Evolutionary conservation across 805 yeast species (phyloP).

Genomic region (Starmerella ratchasimensis): DNA sequence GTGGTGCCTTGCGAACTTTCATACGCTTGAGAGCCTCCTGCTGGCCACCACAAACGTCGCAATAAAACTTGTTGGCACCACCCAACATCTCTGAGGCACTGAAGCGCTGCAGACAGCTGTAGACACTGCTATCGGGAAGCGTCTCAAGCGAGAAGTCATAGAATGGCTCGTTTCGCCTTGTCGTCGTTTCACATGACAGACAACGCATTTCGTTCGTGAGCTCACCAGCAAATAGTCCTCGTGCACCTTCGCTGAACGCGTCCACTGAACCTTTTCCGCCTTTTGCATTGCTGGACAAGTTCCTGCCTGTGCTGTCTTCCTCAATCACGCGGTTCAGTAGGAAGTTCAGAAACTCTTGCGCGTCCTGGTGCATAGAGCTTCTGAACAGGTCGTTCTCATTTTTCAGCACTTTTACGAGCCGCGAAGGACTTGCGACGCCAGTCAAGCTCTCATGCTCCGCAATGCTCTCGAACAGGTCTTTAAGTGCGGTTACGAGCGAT

Average conservation of each 20-base stretch:
- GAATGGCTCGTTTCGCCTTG: constrained; percentile 73
- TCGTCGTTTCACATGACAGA: constrained; percentile 69
- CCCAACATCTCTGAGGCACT: constrained; percentile 74
- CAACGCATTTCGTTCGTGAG: constrained; percentile 82
- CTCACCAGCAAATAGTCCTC: constrained; percentile 67
- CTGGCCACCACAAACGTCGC: constrained; percentile 76
- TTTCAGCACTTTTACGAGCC: constrained; percentile 61
- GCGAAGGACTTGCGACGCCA: constrained; percentile 76
- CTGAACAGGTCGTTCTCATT: constrained; percentile 74
- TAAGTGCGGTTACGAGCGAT: constrained; percentile 49
- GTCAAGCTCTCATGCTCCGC: constrained; percentile 51
- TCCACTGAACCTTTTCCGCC: background rate
- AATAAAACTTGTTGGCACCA: constrained; percentile 81
- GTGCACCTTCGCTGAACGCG: constrained; percentile 27
- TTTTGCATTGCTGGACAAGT: background rate
- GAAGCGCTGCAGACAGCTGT: constrained; percentile 68
- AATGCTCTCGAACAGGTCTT: constrained; percentile 77
- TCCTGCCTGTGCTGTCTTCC: constrained; percentile 25
- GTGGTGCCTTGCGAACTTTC: constrained; percentile 64
- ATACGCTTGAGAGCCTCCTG: constrained; percentile 92
- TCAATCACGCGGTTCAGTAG: constrained; percentile 60
- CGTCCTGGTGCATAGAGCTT: constrained; percentile 94
- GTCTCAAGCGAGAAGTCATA: constrained; percentile 78
- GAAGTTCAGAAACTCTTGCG: constrained; percentile 89
- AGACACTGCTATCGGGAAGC: constrained; percentile 57